Conservation (phyloP, 2,329 filamentous ascomycete genomes). For the Mycosphaerella arachidis region DNA sequence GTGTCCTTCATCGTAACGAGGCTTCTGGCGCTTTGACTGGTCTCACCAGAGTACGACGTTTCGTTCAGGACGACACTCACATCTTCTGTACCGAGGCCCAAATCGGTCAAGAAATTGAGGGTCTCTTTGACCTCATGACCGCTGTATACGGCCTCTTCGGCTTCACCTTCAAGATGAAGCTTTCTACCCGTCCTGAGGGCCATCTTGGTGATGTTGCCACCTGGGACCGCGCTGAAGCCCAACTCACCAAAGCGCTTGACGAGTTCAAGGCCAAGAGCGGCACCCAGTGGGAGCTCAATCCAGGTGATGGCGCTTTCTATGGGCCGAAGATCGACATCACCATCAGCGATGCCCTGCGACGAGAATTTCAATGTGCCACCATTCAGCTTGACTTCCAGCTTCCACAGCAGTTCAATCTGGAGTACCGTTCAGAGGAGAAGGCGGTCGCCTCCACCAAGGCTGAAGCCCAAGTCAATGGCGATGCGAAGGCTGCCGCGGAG, state of each 20-base stretch:
- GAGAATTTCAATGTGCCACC: conserved; percentile 85
- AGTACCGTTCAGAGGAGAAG: conserved; percentile 72
- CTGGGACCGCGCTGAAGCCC: conserved; percentile 83
- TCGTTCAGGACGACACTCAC: conserved; percentile 94
- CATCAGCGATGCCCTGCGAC: conserved; percentile 78
- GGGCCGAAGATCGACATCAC: conserved; percentile 98
- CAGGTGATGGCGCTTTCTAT: conserved; percentile 95
- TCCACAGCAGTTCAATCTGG: conserved; percentile 78
- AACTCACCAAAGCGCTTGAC: conserved; percentile 73
- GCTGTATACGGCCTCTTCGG: conserved; percentile 77
- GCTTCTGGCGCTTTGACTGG: conserved; percentile 86
- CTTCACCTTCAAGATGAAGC: conserved; percentile 87
- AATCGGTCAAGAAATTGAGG: conserved; percentile 69
- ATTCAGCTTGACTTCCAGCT: conserved; percentile 92
- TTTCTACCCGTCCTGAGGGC: conserved; percentile 86
- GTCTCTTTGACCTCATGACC: conserved; percentile 80
- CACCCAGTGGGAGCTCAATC: conserved; percentile 81
- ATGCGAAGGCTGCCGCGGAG: conserved; percentile 29
- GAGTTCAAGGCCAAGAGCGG: conserved; percentile 63
- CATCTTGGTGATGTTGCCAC: conserved; percentile 80
- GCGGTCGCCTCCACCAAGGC: conserved; percentile 40
- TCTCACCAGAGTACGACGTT: conserved; percentile 84
- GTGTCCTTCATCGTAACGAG: conserved; percentile 92
- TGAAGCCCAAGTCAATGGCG: conserved; percentile 18
- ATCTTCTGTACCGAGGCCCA: conserved; percentile 89